These are phyloP conservation scores for Butyriboletus loyo DNA, from an alignment of 768 basidiomycete species.

Conservation along the genomic window DNA sequence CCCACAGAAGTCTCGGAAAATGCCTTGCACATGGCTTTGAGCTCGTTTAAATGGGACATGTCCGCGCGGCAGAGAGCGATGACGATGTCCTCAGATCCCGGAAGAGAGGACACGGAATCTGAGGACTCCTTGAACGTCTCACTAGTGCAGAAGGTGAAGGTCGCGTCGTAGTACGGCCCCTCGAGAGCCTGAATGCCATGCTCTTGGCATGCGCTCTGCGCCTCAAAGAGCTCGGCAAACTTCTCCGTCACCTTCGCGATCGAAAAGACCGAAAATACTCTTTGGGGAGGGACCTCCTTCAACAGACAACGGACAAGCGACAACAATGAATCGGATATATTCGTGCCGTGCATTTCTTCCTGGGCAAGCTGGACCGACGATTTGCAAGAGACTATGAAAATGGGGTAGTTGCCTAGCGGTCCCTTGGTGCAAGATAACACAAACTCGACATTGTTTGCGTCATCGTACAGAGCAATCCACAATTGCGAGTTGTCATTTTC, in stretches of 20 bases:
- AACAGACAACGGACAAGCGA: constrained; percentile 15
- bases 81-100: constrained; percentile 3
- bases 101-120: background rate
- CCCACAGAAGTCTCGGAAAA: constrained; percentile 65
- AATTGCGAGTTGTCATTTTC: constrained; percentile 3
- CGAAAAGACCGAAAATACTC: constrained; percentile 64
- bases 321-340: constrained; percentile 1
- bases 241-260: constrained; percentile 41
- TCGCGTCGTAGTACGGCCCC: constrained; percentile 60
- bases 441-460: constrained; percentile 10
- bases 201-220: constrained; percentile 10
- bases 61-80: constrained; percentile 35
- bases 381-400: constrained; percentile 17
- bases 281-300: constrained; percentile 5
- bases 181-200: constrained; percentile 25
- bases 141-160: constrained; percentile 52
- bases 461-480: constrained; percentile 33
- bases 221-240: constrained; percentile 50
- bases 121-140: constrained; percentile 32
- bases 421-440: constrained; percentile 7
- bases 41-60: constrained; percentile 25
- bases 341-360: constrained; percentile 7
- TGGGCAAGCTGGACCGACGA: constrained; percentile 8
- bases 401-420: constrained; percentile 3
- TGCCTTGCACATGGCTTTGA: constrained; percentile 46